Evolutionary conservation across 139 green algal species (phyloP), one percentile per base, ranked within the genome.

Genomic region (Chlorella sp.): DNA sequence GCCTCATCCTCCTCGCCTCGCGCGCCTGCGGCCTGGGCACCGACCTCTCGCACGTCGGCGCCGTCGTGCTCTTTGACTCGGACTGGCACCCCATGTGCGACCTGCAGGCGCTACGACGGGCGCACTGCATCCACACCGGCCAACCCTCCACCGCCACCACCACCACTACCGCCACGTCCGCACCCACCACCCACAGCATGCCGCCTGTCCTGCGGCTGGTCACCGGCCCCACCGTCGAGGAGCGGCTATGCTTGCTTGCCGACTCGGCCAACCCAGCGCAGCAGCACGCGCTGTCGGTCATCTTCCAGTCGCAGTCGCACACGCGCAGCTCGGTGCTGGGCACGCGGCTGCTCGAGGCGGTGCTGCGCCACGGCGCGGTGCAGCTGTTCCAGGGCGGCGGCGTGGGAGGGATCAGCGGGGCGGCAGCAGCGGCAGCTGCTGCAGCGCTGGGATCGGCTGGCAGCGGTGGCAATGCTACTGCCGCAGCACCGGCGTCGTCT

Each of bases 1-100:
- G 14, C 29, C 62, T 93, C 5, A 84, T 93, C 42, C 79, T 96
- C 36, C 73, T 90, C 71, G 75, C 85, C 24, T 70, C 84, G 0
- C 74, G 75, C 2, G 72, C 76, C 2, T 84, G 83, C 63, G 90
- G 91, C n/a, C 75, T 95, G 49, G 91, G 89, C 62, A 94, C 84
- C 14, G 70, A 90, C 71, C 79, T 96, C 59, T 82, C 88, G 0
- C 26, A 23, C 32, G 69, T 91, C 0, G 71, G 77, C 32, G 60
- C 67, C 0, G 89, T 81, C 3, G 71, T 96, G 3, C 49, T 95
- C 1, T 85, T 85, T 67, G 90, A 96, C 74, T 83, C 72, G 2
- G 90, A 95, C 69, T 93, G 90, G 87, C 88, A 91, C 61, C 85
- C 87, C 0, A 69, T 73, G 5, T 74, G 83, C 31, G 91, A 94